Evolutionary conservation across 1,139 yeast species (phyloP), one percentile per base, ranked within the genome.

Genomic region (Hemisphaericaspora subhashii): DNA sequence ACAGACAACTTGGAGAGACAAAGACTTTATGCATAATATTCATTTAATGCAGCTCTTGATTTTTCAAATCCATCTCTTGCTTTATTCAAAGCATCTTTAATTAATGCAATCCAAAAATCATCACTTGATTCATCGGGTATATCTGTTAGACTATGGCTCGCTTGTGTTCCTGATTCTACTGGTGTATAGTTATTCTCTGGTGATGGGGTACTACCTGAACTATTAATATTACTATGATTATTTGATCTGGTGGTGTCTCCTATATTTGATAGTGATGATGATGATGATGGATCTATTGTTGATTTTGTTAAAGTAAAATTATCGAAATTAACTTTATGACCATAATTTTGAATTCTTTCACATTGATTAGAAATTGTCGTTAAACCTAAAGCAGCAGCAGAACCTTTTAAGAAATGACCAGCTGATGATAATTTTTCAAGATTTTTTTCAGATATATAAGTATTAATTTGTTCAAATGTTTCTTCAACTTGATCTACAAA

Each of bases 391-490:
- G 97, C 94, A 3, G 98, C 96, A 1, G 98, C 95, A 9, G 95
- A 84, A 33, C 98, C 98, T 60, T 94, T 94, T 46, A 92, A 71
- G 59, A 87, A 92, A 60, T 92, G 98, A 18, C 98, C 98, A 48
- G 86, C 68, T 14, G 81, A 72, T 17, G 92, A 84, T 44, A 92
- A 68, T 44, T 79, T 72, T 28, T 68, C 74, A 44, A 90, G 72
- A 54, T 84, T 74, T 35, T 61, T 60, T 8, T 50, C 43, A 20
- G 55, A 48, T 41, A 88, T 60, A 31, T 81, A 79, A 12, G 64
- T 62, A 45, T 84, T 84, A 61, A 92, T 85, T 48, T 86, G 81
- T 33, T 64, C 67, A 54, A 90, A 86, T 0, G 96, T 90, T 17
- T 81, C 84, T 47, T 76, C 74, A 12, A 95, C 96, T 64, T 92